Percentiles rank a stretch among this genome's conserved stretches.
Conservation (phyloP, 2,329 filamentous ascomycete species). For the Fusarium chuoi region DNA sequence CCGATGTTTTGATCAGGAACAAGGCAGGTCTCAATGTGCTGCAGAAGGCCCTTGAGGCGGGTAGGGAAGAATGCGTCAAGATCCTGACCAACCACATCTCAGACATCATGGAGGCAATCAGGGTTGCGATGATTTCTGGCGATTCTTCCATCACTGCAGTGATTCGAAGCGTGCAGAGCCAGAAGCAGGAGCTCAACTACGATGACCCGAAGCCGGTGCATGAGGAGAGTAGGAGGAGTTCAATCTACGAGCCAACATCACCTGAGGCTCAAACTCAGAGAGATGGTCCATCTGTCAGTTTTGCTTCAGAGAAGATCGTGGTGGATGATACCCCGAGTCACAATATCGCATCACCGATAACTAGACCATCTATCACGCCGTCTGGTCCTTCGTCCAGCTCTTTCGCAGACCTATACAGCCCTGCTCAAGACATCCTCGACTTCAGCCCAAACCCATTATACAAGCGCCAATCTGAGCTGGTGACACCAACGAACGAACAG, state of each 20-base stretch:
- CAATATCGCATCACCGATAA: neutral
- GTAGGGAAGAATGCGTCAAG: conserved; percentile 41
- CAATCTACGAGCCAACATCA: neutral
- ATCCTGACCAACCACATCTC: conserved; percentile 48
- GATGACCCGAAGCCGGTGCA: neutral
- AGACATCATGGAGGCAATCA: conserved; percentile 19
- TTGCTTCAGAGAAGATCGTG: conserved; percentile 6
- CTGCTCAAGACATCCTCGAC: conserved; percentile 15
- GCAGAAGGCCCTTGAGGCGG: neutral
- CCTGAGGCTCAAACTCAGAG: neutral
- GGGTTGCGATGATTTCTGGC: conserved; percentile 12
- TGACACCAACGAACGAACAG: neutral
- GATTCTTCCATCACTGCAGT: conserved; percentile 22
- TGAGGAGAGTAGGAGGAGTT: neutral
- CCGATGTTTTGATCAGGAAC: conserved; percentile 16
- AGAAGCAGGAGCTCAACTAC: conserved; percentile 28
- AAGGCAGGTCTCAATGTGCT: conserved; percentile 7
- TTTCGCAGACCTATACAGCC: conserved; percentile 10
- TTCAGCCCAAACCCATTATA: neutral
- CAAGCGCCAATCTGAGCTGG: neutral
- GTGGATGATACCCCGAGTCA: neutral
- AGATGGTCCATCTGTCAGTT: neutral
- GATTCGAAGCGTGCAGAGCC: conserved; percentile 13
- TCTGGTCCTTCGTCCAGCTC: neutral
- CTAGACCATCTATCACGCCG: neutral